phyloP scores from a whole-genome alignment of 257 asterid genomes.

The Salvia rosmarinus region DNA sequence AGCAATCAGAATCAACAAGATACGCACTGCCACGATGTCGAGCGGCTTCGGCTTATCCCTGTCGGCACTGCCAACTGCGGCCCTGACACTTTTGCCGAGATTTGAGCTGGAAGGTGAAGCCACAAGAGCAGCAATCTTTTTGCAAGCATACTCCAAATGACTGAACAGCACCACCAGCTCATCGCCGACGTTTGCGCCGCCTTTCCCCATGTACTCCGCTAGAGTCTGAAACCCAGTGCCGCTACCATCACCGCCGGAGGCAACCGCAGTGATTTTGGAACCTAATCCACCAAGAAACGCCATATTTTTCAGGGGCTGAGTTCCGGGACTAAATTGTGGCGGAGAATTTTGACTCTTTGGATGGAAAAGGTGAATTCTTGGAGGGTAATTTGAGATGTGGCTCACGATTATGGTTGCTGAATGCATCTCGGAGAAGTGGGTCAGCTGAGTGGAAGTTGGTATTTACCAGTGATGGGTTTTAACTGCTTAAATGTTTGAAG shows the following conservation, averaged over 20 bases:
- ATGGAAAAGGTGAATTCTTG: constrained; percentile 40
- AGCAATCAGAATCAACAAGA: not conserved
- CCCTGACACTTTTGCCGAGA: constrained; percentile 44
- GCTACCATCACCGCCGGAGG: constrained; percentile 26
- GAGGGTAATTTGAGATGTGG: constrained; percentile 45
- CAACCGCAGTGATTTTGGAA: constrained; percentile 43
- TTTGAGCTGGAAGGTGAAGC: constrained; percentile 83
- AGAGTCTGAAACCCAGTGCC: constrained; percentile 58
- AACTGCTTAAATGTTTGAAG: too few species aligned
- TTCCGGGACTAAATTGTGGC: constrained; percentile 31
- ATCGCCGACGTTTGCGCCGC: constrained; percentile 65
- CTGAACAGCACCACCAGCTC: constrained; percentile 65
- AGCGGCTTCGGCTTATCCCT: constrained; percentile 97
- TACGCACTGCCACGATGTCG: constrained; percentile 74
- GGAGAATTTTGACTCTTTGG: constrained; percentile 37
- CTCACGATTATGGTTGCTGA: constrained; percentile 43
- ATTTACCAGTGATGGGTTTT: too few species aligned
- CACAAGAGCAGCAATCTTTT: constrained; percentile 82
- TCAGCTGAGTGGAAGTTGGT: not conserved
- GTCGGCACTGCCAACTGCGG: constrained; percentile 42
- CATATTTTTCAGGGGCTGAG: constrained; percentile 47
- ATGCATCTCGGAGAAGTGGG: constrained; percentile 46
- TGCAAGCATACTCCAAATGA: constrained; percentile 84
- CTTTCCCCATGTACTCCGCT: constrained; percentile 69
- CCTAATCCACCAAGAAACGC: constrained; percentile 44